These are phyloP conservation scores for Thyridium curvatum DNA, from an alignment of 2,329 filamentous ascomycete species.

Conservation along the genomic window DNA sequence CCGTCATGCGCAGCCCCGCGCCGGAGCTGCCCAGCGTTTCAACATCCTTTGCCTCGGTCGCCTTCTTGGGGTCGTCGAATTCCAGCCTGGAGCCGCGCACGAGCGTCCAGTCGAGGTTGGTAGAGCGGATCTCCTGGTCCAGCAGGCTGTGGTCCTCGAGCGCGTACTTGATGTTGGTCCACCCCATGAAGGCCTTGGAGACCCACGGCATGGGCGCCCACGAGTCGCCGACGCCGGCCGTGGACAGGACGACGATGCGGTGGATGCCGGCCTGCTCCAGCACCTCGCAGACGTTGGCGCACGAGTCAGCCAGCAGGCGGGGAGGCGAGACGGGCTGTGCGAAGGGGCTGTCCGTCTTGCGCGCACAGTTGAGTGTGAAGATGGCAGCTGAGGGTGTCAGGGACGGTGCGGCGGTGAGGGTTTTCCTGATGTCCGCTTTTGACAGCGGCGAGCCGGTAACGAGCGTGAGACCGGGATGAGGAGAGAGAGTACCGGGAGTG, in stretches of 20 bases:
- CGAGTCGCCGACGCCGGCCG: slow-evolving; percentile 29
- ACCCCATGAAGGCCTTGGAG: slow-evolving; percentile 26
- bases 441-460: slow-evolving; percentile 26
- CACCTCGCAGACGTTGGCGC: slow-evolving; percentile 24
- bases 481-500: slow-evolving; percentile 15
- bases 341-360: slow-evolving; percentile 32
- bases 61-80: slow-evolving; percentile 20
- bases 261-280: slow-evolving; percentile 20
- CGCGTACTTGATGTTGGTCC: slow-evolving; percentile 31
- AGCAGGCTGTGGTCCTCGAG: slow-evolving; percentile 27
- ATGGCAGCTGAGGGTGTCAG: slow-evolving; percentile 23
- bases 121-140: slow-evolving; percentile 26
- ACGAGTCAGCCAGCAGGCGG: slow-evolving; percentile 29
- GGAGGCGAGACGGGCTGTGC: slow-evolving; percentile 29
- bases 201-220: slow-evolving; percentile 25
- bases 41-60: slow-evolving; percentile 8
- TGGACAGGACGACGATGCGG: slow-evolving; percentile 31
- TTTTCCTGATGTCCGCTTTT: slow-evolving; percentile 21
- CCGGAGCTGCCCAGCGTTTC: slow-evolving; percentile 21
- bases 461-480: slow-evolving; percentile 20
- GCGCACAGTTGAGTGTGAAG: slow-evolving; percentile 30
- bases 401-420: slow-evolving; percentile 15
- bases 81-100: slow-evolving; percentile 23
- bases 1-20: slow-evolving; percentile 20
- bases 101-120: slow-evolving; percentile 27